Base-by-base conservation (phyloP, 495 filamentous ascomycete genomes). In the Aspergillus kassunensis region DNA sequence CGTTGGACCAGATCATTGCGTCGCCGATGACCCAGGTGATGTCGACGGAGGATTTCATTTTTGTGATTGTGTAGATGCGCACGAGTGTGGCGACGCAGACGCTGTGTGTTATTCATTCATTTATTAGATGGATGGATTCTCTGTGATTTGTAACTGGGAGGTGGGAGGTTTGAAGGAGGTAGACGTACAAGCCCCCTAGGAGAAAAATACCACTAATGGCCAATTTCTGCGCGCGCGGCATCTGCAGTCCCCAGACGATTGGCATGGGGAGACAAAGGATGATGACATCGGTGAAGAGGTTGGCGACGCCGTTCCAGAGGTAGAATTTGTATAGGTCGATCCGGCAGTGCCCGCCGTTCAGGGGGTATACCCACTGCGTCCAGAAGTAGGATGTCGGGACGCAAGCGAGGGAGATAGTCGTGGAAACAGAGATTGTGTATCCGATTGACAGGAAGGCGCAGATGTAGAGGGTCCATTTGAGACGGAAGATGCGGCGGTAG, bases 211-310 rank as follows among this genome's bases (percentile, higher is more conserved):
- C 59, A 7, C 48, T 61, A 12, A 67, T 56, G 0, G 58, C 45
- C 23, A 67, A 30, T 43, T 66, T 69, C 47, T 71, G 63, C 1
- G 53, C 52, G 23, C 9, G 59, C 10, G 62, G 55, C 56, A 69
- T 65, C 24, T 65, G 63, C 6, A 72, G 43, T 2, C 41, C 54
- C 58, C 58, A 63, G 41, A 73, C 56, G 48, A 66, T 64, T 7
- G 70, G 70, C 9, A 73, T 55, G 3, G 70, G 70, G 1, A 73
- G 33, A 42, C 55, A 58, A 5, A 73, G 40, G 27, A 73, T 68
- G 8, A 64, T 53, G 4, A 73, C 54, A 29, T 73, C 67, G 18
- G 64, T 69, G 16, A 68, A 21, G 4, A 74, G 31, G 39, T 65
- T 62, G 6, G 63, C 54, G 3, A 57, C 54, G 0, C 40, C 58